phyloP scores from a whole-genome alignment of 371 early-diverging fungal species.

The Apophysomyces sp. region DNA sequence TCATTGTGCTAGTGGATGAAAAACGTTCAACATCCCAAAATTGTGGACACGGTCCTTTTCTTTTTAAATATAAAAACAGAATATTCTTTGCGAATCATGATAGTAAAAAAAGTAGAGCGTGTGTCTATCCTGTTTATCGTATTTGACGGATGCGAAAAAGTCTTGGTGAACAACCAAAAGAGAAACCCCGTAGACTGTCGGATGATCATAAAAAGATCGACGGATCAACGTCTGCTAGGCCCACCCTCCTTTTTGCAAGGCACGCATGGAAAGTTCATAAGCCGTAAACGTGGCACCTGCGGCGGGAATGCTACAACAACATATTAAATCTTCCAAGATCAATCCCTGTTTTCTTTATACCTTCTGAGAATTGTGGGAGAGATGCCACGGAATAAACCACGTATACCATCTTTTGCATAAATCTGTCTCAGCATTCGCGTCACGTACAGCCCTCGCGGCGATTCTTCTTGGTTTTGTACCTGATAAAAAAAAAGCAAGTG shows the following conservation, averaged over 20 bases:
- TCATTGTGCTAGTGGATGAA: neutral
- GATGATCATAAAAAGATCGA: too few relatives aligned
- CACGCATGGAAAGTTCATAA: conserved; percentile 68
- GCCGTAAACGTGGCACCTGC: conserved; percentile 79
- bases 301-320: conserved; percentile 59
- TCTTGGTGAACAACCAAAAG: too few relatives aligned
- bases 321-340: neutral
- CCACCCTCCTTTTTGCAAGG: conserved; percentile 29
- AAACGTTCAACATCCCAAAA: neutral
- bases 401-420: conserved; percentile 51
- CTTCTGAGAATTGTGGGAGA: conserved; percentile 54
- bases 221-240: conserved; percentile 20
- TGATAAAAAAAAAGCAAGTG: conserved; percentile 8
- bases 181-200: too few relatives aligned
- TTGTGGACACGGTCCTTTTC: neutral
- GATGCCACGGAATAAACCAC: conserved; percentile 65
- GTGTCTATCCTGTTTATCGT: too few relatives aligned
- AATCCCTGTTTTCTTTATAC: conserved; percentile 9
- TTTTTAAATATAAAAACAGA: conserved; percentile 4
- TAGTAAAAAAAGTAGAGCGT: neutral
- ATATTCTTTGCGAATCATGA: neutral
- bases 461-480: conserved; percentile 60
- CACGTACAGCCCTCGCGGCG: conserved; percentile 67
- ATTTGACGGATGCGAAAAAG: too few relatives aligned
- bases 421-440: conserved; percentile 49